A percentile compares a stretch with the other conserved stretches of the same genome.
phyloP scores from a whole-genome alignment of 208 protist species.

The Acanthamoeba royreba region DNA sequence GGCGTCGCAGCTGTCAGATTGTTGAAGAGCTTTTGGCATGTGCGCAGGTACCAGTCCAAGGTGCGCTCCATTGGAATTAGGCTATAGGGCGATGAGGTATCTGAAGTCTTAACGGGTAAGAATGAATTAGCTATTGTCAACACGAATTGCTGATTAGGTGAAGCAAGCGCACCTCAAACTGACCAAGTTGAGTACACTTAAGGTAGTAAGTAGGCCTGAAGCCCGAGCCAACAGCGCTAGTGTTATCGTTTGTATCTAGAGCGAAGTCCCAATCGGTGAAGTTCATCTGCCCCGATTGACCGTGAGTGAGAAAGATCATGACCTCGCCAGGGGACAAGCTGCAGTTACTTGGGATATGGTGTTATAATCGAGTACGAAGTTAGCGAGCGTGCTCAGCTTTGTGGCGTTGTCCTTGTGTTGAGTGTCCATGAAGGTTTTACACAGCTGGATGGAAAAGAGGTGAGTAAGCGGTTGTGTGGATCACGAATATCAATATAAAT shows the following conservation, averaged over 20 bases:
- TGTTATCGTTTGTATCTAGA: neutral
- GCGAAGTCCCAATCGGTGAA: slow-evolving; percentile 11
- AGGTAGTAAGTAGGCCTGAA: slow-evolving; percentile 45
- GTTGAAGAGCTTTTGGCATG: slow-evolving; percentile 35
- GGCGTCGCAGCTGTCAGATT: neutral
- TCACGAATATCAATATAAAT: neutral
- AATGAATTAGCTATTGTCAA: neutral
- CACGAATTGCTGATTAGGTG: neutral
- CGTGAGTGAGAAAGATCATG: neutral
- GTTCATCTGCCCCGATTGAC: neutral
- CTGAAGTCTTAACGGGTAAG: neutral
- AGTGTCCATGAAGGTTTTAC: neutral
- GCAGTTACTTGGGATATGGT: neutral
- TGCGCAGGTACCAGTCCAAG: neutral
- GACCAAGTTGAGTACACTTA: slow-evolving; percentile 35
- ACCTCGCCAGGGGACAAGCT: neutral
- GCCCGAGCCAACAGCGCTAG: neutral
- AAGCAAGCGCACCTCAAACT: neutral
- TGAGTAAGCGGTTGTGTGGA: neutral
- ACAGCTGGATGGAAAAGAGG: neutral
- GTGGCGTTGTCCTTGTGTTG: slow-evolving; percentile 4
- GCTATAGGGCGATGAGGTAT: neutral
- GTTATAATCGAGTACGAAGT: neutral
- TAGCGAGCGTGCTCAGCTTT: neutral
- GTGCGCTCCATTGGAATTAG: neutral